A percentile compares a stretch with the other conserved stretches of the same genome.
Conservation (phyloP, 805 yeast genomes). For the Candida boleticola region DNA sequence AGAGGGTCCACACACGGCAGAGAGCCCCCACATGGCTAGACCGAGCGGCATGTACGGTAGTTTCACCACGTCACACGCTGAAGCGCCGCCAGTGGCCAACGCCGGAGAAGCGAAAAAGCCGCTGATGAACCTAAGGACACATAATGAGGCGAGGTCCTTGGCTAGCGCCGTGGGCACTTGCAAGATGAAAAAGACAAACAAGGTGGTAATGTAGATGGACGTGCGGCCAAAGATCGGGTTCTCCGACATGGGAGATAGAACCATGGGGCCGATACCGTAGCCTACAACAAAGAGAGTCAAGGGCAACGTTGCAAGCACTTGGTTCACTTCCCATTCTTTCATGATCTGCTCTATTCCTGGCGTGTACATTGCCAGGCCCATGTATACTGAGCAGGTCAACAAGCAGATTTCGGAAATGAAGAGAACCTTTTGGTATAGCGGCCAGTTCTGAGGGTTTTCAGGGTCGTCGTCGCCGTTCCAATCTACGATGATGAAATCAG, state of each 20-base stretch:
- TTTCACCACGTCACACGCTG: slow-evolving; percentile 44
- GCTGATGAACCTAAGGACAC: slow-evolving; percentile 48
- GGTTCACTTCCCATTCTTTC: slow-evolving; percentile 39
- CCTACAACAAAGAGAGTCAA: slow-evolving; percentile 52
- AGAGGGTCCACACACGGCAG: slow-evolving; percentile 54
- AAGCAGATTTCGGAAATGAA: slow-evolving; percentile 35
- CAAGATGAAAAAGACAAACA: slow-evolving; percentile 42
- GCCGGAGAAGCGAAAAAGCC: too few relatives aligned
- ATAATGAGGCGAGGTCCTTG: slow-evolving; percentile 44
- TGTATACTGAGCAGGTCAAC: slow-evolving; percentile 32
- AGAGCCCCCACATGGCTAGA: slow-evolving; percentile 51
- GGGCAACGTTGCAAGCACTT: slow-evolving; percentile 43
- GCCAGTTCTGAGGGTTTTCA: slow-evolving; percentile 54
- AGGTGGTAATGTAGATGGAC: slow-evolving; percentile 40
- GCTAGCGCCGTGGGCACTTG: slow-evolving; percentile 52
- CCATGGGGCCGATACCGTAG: slow-evolving; percentile 54
- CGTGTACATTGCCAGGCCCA: slow-evolving; percentile 49
- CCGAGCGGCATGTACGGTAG: slow-evolving; percentile 46
- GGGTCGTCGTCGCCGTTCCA: slow-evolving; percentile 44
- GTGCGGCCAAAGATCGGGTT: slow-evolving; percentile 48
- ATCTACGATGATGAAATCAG: slow-evolving; percentile 14
- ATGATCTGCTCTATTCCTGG: slow-evolving; percentile 43
- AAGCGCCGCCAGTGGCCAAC: too few relatives aligned
- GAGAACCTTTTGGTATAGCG: slow-evolving; percentile 30
- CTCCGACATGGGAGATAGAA: slow-evolving; percentile 56